These are phyloP conservation scores for Aspergillus costaricaensis DNA, from an alignment of 2,329 filamentous ascomycete species.

Conservation along the genomic window DNA sequence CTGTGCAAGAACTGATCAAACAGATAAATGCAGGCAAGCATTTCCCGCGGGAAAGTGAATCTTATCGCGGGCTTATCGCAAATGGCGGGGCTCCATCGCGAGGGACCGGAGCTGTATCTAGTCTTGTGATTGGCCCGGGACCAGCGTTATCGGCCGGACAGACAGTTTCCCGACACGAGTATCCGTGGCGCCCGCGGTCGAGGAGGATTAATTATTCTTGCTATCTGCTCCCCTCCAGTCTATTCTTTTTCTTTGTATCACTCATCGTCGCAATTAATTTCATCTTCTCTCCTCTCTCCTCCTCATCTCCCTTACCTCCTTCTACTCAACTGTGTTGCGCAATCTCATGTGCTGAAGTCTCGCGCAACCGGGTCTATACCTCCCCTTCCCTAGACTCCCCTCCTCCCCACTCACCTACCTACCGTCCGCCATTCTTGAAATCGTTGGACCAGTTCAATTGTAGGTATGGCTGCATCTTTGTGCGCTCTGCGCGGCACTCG, in stretches of 20 bases:
- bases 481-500: constrained; percentile 39
- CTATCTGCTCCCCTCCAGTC: background rate
- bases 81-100: background rate
- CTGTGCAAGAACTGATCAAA: no score
- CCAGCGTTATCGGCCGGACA: constrained; percentile 14
- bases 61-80: constrained; percentile 13
- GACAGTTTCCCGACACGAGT: constrained; percentile 20
- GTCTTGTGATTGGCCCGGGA: constrained; percentile 9
- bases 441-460: constrained; percentile 7
- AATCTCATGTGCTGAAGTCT: constrained; percentile 7
- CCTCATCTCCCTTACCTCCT: background rate
- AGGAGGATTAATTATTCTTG: constrained; percentile 9
- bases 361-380: constrained; percentile 2
- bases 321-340: background rate
- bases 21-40: no score
- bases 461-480: constrained; percentile 36
- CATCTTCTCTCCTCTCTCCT: constrained; percentile 3
- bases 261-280: background rate
- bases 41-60: constrained; percentile 21
- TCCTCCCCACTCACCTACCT: background rate
- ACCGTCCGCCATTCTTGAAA: no score
- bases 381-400: background rate
- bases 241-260: constrained; percentile 9
- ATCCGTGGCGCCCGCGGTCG: constrained; percentile 21
- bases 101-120: constrained; percentile 3